Base-by-base conservation (phyloP, 192 early-diverging fungal genomes). In the Rhizophagus clarus region DNA sequence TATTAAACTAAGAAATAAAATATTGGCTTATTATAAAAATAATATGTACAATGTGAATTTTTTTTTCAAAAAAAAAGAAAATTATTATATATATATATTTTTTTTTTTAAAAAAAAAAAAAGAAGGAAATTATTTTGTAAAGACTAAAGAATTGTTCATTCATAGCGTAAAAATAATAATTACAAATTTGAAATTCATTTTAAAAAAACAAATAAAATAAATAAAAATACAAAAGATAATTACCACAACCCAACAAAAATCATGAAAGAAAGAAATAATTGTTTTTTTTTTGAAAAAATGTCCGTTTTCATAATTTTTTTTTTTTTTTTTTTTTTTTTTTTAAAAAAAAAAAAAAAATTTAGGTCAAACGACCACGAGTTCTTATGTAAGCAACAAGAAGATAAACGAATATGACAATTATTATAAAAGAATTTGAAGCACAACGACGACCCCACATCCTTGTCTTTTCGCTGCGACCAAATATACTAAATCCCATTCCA, bases 401-500 rank as follows among this genome's bases (percentile, higher is more conserved):
- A 71, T 79, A 79, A 49, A 47, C 24, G 14, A 70, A 79, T n/a
- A 79, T 22, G 10, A 32, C 14, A 1, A 56, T 26, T 20, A 79
- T 28, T 14, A 79, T 20, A 7, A 79, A 26, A 37, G 77, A 79
- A 79, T 79, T 79, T 7, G 28, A 60, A 31, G 49, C 45, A 70
- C 77, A 79, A n/a, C 67, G 64, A 32, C 42, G 40, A 15, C 66
- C 77, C 77, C 77, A 79, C 31, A 24, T 32, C 60, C 67, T 79
- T 20, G 77, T 79, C 7, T 4, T 29, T 14, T 67, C 10, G 5
- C 26, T 15, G 11, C 40, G 31, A 22, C 77, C 77, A 61, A 79
- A 79, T 17, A 79, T 40, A 37, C 67, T 37, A 10, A 63, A 79
- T 29, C 67, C 77, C 77, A 79, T 79, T 32, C 77, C 77, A 37